A percentile compares a stretch with the other conserved stretches of the same genome.
These are phyloP conservation scores for Psilocybe mexicana DNA, from an alignment of 1,284 basidiomycete species.

Conservation along the genomic window DNA sequence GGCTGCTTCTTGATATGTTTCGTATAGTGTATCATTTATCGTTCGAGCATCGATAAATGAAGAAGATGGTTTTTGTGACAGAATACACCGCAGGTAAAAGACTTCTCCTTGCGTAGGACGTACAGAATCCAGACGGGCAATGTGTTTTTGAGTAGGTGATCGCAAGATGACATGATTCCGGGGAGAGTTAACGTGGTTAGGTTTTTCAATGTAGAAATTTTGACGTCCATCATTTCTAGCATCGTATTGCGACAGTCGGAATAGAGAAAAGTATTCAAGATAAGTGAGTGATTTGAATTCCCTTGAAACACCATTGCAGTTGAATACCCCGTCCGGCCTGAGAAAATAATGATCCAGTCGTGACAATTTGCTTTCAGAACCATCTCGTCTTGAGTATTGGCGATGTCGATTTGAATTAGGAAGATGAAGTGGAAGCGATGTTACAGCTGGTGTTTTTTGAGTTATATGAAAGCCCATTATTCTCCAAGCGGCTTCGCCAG, in stretches of 20 bases:
- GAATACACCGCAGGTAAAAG: constrained; percentile 33
- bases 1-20: constrained; percentile 32
- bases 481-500: constrained; percentile 36
- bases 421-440: constrained; percentile 33
- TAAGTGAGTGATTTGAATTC: not conserved
- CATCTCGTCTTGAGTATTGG: constrained; percentile 20
- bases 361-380: constrained; percentile 21
- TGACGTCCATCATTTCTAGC: not conserved
- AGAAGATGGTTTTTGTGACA: constrained; percentile 20
- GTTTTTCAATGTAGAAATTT: not conserved
- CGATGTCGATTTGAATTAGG: constrained; percentile 11
- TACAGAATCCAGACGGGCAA: constrained; percentile 28
- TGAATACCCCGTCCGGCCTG: constrained; percentile 21
- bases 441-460: constrained; percentile 33
- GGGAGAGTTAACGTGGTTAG: not conserved
- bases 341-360: constrained; percentile 32
- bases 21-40: constrained; percentile 20
- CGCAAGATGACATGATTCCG: constrained; percentile 28
- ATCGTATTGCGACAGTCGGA: not conserved
- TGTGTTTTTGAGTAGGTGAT: constrained; percentile 11
- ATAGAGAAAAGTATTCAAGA: not conserved
- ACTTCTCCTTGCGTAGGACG: constrained; percentile 32
- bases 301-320: not conserved
- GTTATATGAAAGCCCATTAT: constrained; percentile 35
- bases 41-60: constrained; percentile 28